Evolutionary conservation across 1,284 basidiomycete genomes (phyloP), one percentile per base, ranked within the genome.

Genomic region (Bothia castanella): DNA sequence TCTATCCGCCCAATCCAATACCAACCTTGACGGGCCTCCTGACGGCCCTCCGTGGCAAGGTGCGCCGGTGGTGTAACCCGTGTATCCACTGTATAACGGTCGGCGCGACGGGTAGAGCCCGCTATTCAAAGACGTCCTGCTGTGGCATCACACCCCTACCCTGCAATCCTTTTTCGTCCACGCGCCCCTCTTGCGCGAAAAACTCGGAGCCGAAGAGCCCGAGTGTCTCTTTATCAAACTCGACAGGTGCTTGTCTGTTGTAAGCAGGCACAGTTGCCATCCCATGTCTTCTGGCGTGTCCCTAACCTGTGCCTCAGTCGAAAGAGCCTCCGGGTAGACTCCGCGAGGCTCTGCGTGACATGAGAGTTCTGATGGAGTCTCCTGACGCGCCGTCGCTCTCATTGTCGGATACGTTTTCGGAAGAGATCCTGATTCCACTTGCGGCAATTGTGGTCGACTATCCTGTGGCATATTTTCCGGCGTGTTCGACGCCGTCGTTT

Each of bases 381-480:
- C 53, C 52, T 43, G 48, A 48, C 42, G 47, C 44, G 5, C 44
- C 34, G 14, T 54, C 57, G 14, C 56, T 69, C 41, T 52, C 58
- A 21, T 56, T 74, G 36, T 55, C 67, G 9, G 52, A 59, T 40
- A 34, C 42, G 12, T 46, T 69, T 27, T 52, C 67, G 2, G 46
- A 57, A 45, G 54, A 59, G 27, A 42, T 49, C 32, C 59, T 72
- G 14, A 62, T 83, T 35, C 74, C 79, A 30, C 66, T 84, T 2
- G 77, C 80, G 10, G 81, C 74, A 4, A 55, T 79, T 27, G 60
- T 83, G 20, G 72, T 83, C 32, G 81, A 81, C 56, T 84, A 83
- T 51, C 76, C 77, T 10, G 71, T 82, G 8, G 79, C 77, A 16
- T 82, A 82, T 52, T 62, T 74, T 21, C 79, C 80, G n/a, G 49